phyloP scores from a whole-genome alignment of 2,329 filamentous ascomycete genomes.

The Aspergillus ochraceus region DNA sequence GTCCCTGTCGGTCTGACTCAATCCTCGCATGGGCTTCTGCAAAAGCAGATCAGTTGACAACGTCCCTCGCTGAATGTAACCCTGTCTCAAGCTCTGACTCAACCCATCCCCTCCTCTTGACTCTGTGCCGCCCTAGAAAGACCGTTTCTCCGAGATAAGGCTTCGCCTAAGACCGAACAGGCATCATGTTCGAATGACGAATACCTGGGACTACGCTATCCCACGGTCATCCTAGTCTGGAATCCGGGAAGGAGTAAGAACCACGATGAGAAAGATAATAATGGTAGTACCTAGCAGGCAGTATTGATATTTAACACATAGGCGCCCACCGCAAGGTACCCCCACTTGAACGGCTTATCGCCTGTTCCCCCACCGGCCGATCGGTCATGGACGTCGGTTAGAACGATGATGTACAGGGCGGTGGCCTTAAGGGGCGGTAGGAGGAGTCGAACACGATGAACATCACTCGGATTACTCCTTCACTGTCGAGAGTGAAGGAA shows the following conservation, averaged over 20 bases:
- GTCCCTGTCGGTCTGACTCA: not conserved
- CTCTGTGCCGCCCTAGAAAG: too few relatives aligned
- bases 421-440: not conserved
- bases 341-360: not conserved
- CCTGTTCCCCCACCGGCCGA: not conserved
- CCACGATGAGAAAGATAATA: too few relatives aligned
- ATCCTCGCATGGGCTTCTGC: not conserved
- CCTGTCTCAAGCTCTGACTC: not conserved
- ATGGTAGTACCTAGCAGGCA: not conserved
- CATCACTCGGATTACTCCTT: not conserved
- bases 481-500: not conserved
- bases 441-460: not conserved
- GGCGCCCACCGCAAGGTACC: not conserved
- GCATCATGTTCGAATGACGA: not conserved
- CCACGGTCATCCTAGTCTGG: not conserved
- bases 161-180: not conserved
- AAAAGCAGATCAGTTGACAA: not conserved
- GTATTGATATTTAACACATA: not conserved
- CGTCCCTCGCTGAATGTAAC: not conserved
- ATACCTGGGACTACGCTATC: not conserved
- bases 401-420: not conserved
- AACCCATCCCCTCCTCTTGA: not conserved
- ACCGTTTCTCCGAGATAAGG: not conserved
- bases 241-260: not conserved
- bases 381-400: not conserved